Evolutionary conservation across 306 rosid species (phyloP), one percentile per base, ranked within the genome.

Genomic region (Castanea sativa): DNA sequence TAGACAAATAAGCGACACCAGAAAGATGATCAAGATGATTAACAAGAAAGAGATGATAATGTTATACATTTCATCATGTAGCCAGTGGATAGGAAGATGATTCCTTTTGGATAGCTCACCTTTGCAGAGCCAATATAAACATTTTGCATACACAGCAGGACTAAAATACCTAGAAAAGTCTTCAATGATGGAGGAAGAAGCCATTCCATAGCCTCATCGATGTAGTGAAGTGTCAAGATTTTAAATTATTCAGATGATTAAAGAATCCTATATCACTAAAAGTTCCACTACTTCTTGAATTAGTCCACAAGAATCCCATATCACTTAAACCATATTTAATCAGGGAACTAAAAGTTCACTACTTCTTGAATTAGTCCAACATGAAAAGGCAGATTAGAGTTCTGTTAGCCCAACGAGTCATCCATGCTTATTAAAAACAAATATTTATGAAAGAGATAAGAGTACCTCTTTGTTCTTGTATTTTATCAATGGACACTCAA

Each of bases 401-500:
- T 72, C 53, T 59, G 74, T 27, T 15, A 79, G 59, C 78, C 69
- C 41, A 65, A 79, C 71, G 61, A 57, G 35, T 20, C 23, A 12
- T 76, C 63, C 68, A 16, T 71, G 52, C 80, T 78, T 68, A 71
- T 64, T 81, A 68, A 67, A 67, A 75, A 73, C 60, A 43, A 49
- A 78, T 52, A 71, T 57, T 80, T 70, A 57, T 45, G 69, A 74
- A 55, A 73, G 55, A 73, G 58, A 78, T 41, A 82, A 43, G 56
- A 74, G 87, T 89, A 91, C 98, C 97, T 91, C 92, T 83, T 77
- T 82, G 58, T 87, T 78, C 76, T 77, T 63, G 79, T 75, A 79
- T 77, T 82, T 88, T 87, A 93, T 81, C 94, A 91, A 78, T 83
- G 93, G 90, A 84, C 82, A 76, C 83, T 82, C 83, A 88, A 86